Evolutionary conservation across 1,284 basidiomycete species (phyloP).

Genomic region (Vanrija sp.): DNA sequence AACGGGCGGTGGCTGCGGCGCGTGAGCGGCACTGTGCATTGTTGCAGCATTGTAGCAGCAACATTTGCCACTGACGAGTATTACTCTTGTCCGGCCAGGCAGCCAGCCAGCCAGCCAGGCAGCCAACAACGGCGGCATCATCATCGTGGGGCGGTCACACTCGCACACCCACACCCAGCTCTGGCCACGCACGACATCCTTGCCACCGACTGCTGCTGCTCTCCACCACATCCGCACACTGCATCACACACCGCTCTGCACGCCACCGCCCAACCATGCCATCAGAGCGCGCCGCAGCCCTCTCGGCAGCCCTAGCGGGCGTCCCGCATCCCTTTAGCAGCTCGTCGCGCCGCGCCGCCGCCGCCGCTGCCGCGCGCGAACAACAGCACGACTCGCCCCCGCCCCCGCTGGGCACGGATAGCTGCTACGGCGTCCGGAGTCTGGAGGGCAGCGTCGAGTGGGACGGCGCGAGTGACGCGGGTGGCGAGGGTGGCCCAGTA

Average conservation of each 20-base stretch:
- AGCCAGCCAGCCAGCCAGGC: no score
- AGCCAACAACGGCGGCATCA: no score
- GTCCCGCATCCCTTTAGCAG: slow-evolving; percentile 9
- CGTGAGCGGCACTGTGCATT: no score
- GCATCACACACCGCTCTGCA: not conserved
- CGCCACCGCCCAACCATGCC: not conserved
- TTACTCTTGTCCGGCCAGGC: no score
- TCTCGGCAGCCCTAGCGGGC: slow-evolving; percentile 10
- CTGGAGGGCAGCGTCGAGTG: slow-evolving; percentile 19
- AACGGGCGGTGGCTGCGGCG: no score
- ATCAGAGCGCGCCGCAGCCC: slow-evolving; percentile 3
- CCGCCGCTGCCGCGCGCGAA: not conserved
- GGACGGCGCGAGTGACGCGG: not conserved
- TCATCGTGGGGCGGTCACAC: no score
- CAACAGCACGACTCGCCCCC: slow-evolving; percentile 4
- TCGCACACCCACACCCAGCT: no score
- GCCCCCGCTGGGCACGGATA: slow-evolving; percentile 18
- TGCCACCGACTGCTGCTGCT: not conserved
- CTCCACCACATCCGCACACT: not conserved
- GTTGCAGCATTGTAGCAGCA: no score
- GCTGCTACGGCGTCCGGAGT: slow-evolving; percentile 30
- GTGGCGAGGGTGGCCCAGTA: not conserved
- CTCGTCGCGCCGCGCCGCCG: slow-evolving; percentile 8
- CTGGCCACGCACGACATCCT: no score
- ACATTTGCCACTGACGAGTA: no score